Percentiles rank a stretch among this genome's conserved stretches.
These are phyloP conservation scores for Penicillium simplicissimum DNA, from an alignment of 495 filamentous ascomycete genomes.

Conservation along the genomic window DNA sequence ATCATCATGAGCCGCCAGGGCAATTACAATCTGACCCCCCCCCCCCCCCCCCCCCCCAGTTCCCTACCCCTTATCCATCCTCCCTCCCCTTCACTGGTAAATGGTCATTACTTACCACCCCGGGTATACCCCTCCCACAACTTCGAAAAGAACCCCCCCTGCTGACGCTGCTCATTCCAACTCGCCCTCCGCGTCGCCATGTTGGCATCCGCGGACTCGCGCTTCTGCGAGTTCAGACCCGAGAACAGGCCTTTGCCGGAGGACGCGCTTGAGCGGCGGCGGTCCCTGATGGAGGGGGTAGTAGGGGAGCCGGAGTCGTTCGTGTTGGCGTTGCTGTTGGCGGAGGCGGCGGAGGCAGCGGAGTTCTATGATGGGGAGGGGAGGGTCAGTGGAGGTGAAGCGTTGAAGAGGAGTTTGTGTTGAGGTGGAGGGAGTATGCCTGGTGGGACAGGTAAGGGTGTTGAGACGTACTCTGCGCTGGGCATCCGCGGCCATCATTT, in stretches of 20 bases:
- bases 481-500: constrained; percentile 14
- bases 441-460: background rate
- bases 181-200: constrained; percentile 44
- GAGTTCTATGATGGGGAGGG: constrained; percentile 20
- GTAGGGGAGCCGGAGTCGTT: background rate
- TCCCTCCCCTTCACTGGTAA: background rate
- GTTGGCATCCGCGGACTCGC: constrained; percentile 42
- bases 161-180: constrained; percentile 50
- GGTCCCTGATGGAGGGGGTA: constrained; percentile 26
- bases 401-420: background rate
- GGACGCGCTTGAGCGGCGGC: constrained; percentile 39
- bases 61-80: too few relatives aligned
- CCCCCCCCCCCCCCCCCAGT: too few relatives aligned
- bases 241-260: constrained; percentile 42
- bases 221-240: constrained; percentile 53
- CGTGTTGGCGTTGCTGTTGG: background rate
- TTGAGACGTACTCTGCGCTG: constrained; percentile 20
- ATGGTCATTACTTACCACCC: constrained; percentile 16
- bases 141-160: constrained; percentile 48
- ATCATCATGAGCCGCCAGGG: background rate
- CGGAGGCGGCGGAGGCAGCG: constrained; percentile 25
- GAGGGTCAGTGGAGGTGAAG: background rate
- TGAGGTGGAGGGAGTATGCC: background rate
- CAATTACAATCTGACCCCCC: background rate
- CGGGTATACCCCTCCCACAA: constrained; percentile 57